A percentile compares a stretch with the other conserved stretches of the same genome.
These are phyloP conservation scores for Cudoniella acicularis DNA, from an alignment of 495 filamentous ascomycete species.

Conservation along the genomic window DNA sequence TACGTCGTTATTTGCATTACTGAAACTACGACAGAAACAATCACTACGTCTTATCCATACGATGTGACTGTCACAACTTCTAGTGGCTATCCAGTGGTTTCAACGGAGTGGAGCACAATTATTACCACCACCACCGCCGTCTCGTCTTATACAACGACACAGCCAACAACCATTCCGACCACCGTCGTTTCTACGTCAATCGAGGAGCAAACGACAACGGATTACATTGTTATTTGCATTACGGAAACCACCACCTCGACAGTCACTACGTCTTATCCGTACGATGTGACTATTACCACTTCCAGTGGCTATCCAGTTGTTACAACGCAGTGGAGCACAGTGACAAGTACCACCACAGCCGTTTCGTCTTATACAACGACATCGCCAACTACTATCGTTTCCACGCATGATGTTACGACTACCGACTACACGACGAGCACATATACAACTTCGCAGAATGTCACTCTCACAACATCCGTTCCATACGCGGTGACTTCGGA, in stretches of 20 bases:
- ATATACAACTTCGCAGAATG: slow-evolving; percentile 20
- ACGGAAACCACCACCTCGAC: slow-evolving; percentile 23
- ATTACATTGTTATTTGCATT: slow-evolving; percentile 20
- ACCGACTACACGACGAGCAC: slow-evolving; percentile 23
- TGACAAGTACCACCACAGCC: too few relatives aligned
- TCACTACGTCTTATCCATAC: slow-evolving; percentile 8
- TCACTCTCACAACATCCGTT: slow-evolving; percentile 18
- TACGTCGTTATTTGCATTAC: background rate
- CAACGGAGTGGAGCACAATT: slow-evolving; percentile 11
- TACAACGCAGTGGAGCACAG: too few relatives aligned
- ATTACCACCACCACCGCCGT: background rate
- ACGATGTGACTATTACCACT: too few relatives aligned
- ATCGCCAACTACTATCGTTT: too few relatives aligned
- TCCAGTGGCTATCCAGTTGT: too few relatives aligned
- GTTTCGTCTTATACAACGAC: too few relatives aligned
- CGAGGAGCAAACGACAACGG: too few relatives aligned
- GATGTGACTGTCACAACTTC: slow-evolving; percentile 9
- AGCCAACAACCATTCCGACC: slow-evolving; percentile 25
- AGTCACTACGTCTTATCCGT: too few relatives aligned
- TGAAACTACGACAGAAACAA: slow-evolving; percentile 3
- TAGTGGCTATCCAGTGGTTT: slow-evolving; percentile 14
- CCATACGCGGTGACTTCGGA: slow-evolving; percentile 25
- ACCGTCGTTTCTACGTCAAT: slow-evolving; percentile 2
- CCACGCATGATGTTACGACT: background rate
- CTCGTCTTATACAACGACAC: slow-evolving; percentile 20